These are phyloP conservation scores for Phaeosphaeria sp. DNA, from an alignment of 2,329 filamentous ascomycete species.

Conservation along the genomic window DNA sequence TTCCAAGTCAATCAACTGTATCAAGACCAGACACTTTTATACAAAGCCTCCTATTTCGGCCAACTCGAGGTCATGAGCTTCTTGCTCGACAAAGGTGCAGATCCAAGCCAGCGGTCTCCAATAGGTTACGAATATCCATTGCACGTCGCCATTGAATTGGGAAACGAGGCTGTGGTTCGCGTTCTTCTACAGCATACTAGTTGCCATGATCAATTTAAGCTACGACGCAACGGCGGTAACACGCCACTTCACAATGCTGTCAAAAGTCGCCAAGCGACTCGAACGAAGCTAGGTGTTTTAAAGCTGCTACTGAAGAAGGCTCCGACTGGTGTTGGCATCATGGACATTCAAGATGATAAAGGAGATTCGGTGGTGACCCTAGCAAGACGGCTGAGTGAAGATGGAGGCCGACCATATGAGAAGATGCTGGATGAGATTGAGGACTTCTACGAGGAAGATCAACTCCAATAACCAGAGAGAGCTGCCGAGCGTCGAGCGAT, in stretches of 20 bases:
- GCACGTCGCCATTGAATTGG: constrained; percentile 1
- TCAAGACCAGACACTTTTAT: not conserved
- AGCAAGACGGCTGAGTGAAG: not conserved
- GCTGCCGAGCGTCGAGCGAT: not conserved
- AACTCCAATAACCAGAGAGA: not conserved
- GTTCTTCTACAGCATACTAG: not conserved
- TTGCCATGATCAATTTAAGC: not conserved
- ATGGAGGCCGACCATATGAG: not conserved
- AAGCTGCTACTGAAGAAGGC: not conserved
- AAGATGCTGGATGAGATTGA: not conserved
- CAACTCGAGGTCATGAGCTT: not conserved
- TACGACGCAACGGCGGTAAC: not conserved
- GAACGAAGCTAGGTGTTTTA: not conserved
- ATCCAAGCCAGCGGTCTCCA: constrained; percentile 1
- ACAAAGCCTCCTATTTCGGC: constrained; percentile 3
- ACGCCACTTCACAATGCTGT: constrained; percentile 2
- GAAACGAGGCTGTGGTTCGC: not conserved
- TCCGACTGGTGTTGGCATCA: not conserved
- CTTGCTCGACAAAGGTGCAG: not conserved
- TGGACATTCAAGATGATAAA: not conserved
- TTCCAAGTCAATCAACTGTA: not conserved
- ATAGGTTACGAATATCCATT: constrained; percentile 4
- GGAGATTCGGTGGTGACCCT: not conserved
- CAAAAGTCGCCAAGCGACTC: not conserved
- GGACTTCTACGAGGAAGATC: constrained; percentile 1